Evolutionary conservation across 1,284 basidiomycete genomes (phyloP).

Genomic region (Moesziomyces sp.): DNA sequence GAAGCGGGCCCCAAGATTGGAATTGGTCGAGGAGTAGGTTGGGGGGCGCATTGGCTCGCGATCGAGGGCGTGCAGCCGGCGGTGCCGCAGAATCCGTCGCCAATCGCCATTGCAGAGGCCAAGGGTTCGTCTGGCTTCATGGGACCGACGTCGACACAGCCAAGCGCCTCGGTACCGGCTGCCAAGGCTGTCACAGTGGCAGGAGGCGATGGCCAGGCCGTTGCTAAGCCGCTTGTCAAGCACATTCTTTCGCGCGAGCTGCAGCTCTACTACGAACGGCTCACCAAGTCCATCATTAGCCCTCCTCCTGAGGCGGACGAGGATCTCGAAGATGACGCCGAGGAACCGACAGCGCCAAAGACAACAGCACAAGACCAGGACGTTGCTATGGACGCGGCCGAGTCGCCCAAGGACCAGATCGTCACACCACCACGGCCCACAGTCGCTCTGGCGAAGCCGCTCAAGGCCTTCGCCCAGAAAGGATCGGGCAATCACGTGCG

Average conservation of each 20-base stretch:
- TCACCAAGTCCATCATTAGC: conserved; percentile 74
- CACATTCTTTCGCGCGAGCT: conserved; percentile 93
- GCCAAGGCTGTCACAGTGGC: conserved; percentile 60
- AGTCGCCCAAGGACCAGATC: conserved; percentile 31
- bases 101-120: conserved; percentile 44
- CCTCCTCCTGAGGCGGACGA: conserved; percentile 59
- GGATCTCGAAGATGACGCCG: conserved; percentile 42
- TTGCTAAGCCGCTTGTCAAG: conserved; percentile 74
- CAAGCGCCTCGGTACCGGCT: conserved; percentile 58
- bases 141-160: conserved; percentile 35
- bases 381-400: conserved; percentile 22
- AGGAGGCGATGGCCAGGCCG: conserved; percentile 45
- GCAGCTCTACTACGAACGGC: conserved; percentile 91
- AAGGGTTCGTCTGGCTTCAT: conserved; percentile 28
- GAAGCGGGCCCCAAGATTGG: conserved; percentile 58
- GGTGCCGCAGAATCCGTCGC: conserved; percentile 93
- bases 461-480: conserved; percentile 49
- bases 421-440: conserved; percentile 44
- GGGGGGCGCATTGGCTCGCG: conserved; percentile 85
- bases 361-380: conserved; percentile 28
- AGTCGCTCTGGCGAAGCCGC: conserved; percentile 33
- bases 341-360: conserved; percentile 13
- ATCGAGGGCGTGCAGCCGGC: conserved; percentile 97
- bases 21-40: conserved; percentile 63
- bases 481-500: conserved; percentile 62